Evolutionary conservation across 768 basidiomycete species (phyloP), one percentile per base, ranked within the genome.

Genomic region (Lactifluus hygrophoroides): DNA sequence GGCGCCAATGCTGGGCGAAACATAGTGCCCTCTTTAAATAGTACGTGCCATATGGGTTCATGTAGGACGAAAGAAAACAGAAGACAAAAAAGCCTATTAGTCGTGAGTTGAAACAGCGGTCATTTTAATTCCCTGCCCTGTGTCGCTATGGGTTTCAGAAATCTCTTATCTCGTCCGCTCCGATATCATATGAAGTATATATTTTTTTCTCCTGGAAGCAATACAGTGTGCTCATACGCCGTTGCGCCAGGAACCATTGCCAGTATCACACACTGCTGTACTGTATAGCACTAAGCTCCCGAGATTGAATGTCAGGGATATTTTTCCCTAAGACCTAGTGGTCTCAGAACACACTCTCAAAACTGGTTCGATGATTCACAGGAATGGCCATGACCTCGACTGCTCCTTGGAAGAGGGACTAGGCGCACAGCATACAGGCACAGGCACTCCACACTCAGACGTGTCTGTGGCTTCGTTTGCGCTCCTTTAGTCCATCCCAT

Each of bases 391-490:
- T 14, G 14, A 14, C 35, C 1, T 35, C 19, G n/a, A 19, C n/a
- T 10, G 9, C 40, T 2, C 6, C n/a, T 17, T 9, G 44, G 21
- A 7, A n/a, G n/a, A n/a, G n/a, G n/a, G n/a, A n/a, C n/a, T n/a
- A n/a, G 34, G n/a, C 32, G 57, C 51, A 53, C 58, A 50, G 53
- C 53, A 50, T 34, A n/a, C 32, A 54, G 52, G 58, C 58, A 59
- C 58, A 60, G 53, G 58, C 53, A 60, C 58, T 8, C 27, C 38
- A 1, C 23, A n/a, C 4, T 45, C 17, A n/a, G 16, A 21, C 51
- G 48, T 54, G 48, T 42, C 35, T 42, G 17, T 30, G 30, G 45
- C 37, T 42, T 42, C 57, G 53, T 47, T 21, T 16, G 35, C 28
- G 27, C 27, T 38, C n/a, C n/a, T 19, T 25, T 19, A 44, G 21